These are phyloP conservation scores for Saitozyma sp. DNA, from an alignment of 768 basidiomycete species.

Conservation along the genomic window DNA sequence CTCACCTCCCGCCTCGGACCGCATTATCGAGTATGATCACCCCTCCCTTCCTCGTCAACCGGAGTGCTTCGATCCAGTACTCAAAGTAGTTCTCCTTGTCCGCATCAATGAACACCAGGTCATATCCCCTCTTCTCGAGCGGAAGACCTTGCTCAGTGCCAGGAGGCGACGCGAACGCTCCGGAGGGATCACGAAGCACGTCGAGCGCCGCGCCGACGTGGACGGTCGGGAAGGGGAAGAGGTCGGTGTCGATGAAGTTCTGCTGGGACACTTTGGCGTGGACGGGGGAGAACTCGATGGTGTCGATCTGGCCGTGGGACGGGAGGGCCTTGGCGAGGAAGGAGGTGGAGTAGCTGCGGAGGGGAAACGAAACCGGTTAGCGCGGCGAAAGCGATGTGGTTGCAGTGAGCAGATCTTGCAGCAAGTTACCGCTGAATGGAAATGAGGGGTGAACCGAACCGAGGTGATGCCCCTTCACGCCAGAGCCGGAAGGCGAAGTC, in stretches of 20 bases:
- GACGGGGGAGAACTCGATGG: constrained; percentile 46
- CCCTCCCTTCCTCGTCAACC: constrained; percentile 63
- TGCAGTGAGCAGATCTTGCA: no score
- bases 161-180: constrained; percentile 19
- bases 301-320: constrained; percentile 48
- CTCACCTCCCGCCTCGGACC: constrained; percentile 36
- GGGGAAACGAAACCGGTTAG: not conserved
- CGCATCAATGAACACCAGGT: constrained; percentile 72
- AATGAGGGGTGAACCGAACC: not conserved
- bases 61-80: constrained; percentile 65
- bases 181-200: constrained; percentile 10
- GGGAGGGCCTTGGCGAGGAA: constrained; percentile 51
- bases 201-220: constrained; percentile 55
- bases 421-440: not conserved
- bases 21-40: constrained; percentile 57
- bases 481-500: no score
- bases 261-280: constrained; percentile 59
- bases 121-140: constrained; percentile 55
- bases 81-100: constrained; percentile 62
- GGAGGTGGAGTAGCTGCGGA: constrained; percentile 45
- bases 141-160: constrained; percentile 18
- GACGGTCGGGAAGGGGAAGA: constrained; percentile 59
- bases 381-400: no score
- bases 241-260: constrained; percentile 62
- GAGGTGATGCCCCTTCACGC: no score